Percentiles rank a stretch among this genome's conserved stretches.
These are phyloP conservation scores for Pezicula radicicola DNA, from an alignment of 2,329 filamentous ascomycete species.

Conservation along the genomic window DNA sequence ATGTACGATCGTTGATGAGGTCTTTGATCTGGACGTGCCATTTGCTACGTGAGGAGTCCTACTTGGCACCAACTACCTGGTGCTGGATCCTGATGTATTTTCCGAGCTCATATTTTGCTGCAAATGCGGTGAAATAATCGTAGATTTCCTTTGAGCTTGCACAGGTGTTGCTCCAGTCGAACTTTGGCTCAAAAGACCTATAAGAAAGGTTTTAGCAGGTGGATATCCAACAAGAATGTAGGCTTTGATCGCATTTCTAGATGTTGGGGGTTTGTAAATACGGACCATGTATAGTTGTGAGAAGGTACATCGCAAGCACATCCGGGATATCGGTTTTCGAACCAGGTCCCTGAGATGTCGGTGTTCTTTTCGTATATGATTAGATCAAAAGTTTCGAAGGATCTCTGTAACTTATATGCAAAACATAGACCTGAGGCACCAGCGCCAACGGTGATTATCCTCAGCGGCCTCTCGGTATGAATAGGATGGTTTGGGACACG, in stretches of 20 bases:
- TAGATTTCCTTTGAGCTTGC: slow-evolving; percentile 56
- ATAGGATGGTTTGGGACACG: too few species aligned
- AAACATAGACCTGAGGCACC: slow-evolving; percentile 44
- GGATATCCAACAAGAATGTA: too few species aligned
- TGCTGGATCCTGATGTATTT: slow-evolving; percentile 55
- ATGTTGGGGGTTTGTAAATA: too few species aligned
- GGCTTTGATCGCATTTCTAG: too few species aligned
- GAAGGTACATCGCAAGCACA: slow-evolving; percentile 48
- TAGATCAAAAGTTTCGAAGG: slow-evolving; percentile 38
- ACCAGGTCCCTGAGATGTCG: slow-evolving; percentile 47
- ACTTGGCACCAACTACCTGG: slow-evolving; percentile 45
- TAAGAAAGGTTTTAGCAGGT: too few species aligned
- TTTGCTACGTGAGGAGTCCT: slow-evolving; percentile 36
- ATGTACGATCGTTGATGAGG: slow-evolving; percentile 26
- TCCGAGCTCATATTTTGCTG: slow-evolving; percentile 50
- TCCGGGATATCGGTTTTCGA: slow-evolving; percentile 44
- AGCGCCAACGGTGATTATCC: slow-evolving; percentile 33
- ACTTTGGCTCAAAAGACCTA: slow-evolving; percentile 48
- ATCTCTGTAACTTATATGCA: slow-evolving; percentile 45
- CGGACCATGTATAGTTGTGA: slow-evolving; percentile 53
- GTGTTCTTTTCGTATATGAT: slow-evolving; percentile 46
- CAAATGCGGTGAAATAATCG: slow-evolving; percentile 47
- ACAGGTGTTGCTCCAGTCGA: slow-evolving; percentile 48
- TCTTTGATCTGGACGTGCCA: slow-evolving; percentile 35
- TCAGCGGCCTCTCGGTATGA: too few species aligned